Evolutionary conservation across 495 filamentous ascomycete species (phyloP).

Genomic region (Aspergillus olivimuriae): DNA sequence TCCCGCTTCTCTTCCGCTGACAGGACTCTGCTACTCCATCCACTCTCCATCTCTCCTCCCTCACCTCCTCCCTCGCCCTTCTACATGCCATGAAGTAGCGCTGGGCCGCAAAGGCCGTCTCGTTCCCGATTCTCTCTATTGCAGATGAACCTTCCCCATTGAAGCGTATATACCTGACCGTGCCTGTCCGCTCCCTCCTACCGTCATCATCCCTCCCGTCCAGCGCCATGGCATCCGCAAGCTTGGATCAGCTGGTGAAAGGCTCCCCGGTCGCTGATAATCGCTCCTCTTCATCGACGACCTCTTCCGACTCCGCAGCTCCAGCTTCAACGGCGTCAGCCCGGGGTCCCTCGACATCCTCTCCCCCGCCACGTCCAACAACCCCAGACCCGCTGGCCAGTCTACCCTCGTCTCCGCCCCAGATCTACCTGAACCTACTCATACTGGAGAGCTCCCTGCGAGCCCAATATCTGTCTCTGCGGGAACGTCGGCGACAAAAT

Average conservation of each 20-base stretch:
- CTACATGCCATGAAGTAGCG: slow-evolving; percentile 20
- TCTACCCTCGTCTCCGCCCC: slow-evolving; percentile 85
- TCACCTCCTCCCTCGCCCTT: neutral
- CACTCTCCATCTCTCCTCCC: neutral
- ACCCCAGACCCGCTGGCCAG: slow-evolving; percentile 68
- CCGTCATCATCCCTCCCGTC: too few species aligned
- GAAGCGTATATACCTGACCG: too few species aligned
- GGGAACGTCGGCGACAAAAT: slow-evolving; percentile 82
- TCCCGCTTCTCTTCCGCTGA: neutral
- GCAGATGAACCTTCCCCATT: neutral
- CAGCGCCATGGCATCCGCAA: slow-evolving; percentile 56
- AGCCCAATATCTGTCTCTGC: slow-evolving; percentile 83
- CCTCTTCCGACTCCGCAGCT: slow-evolving; percentile 32
- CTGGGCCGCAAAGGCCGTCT: slow-evolving; percentile 28
- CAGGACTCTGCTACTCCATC: slow-evolving; percentile 2
- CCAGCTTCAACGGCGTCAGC: slow-evolving; percentile 23
- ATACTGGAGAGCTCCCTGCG: slow-evolving; percentile 94
- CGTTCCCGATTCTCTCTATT: slow-evolving; percentile 2
- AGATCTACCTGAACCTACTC: slow-evolving; percentile 96
- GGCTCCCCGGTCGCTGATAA: slow-evolving; percentile 56
- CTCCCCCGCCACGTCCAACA: slow-evolving; percentile 33
- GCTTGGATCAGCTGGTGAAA: slow-evolving; percentile 84
- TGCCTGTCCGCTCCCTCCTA: too few species aligned
- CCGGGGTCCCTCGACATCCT: slow-evolving; percentile 25
- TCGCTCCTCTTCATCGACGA: slow-evolving; percentile 24